phyloP scores from a whole-genome alignment of 345 rosid genomes.

The Nephelium lappaceum region DNA sequence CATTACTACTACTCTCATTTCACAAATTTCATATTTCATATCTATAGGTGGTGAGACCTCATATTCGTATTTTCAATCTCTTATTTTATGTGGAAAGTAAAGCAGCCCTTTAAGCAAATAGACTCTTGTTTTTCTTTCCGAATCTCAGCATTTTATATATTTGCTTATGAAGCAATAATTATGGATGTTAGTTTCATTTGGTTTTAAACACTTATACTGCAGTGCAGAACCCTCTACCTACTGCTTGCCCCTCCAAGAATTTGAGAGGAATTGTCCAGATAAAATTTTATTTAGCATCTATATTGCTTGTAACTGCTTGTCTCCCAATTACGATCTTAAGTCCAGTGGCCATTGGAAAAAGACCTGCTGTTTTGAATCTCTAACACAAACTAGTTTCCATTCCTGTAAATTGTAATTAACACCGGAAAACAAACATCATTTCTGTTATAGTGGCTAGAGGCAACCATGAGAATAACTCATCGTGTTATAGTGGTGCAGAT shows the following conservation, averaged over 20 bases:
- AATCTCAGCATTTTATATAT: neutral
- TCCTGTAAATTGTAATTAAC: neutral
- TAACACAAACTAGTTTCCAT: neutral
- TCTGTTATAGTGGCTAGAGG: neutral
- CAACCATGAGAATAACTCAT: conserved; percentile 1
- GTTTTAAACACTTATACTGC: neutral
- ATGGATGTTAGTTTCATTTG: neutral
- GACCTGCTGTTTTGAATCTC: neutral
- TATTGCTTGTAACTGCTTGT: neutral
- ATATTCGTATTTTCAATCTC: neutral
- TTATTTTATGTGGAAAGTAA: neutral
- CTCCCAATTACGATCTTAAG: neutral
- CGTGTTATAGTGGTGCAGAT: conserved; percentile 48
- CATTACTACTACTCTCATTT: neutral
- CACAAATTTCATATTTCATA: neutral
- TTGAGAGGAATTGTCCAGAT: neutral
- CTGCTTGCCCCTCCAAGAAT: neutral
- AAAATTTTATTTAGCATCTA: neutral
- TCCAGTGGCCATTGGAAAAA: neutral
- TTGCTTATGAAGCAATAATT: no score
- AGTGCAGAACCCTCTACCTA: neutral
- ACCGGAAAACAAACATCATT: neutral
- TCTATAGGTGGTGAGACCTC: neutral
- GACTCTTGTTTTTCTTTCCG: neutral
- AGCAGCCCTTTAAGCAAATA: neutral